phyloP scores from a whole-genome alignment of 768 basidiomycete species.

The Pisolithus orientalis region DNA sequence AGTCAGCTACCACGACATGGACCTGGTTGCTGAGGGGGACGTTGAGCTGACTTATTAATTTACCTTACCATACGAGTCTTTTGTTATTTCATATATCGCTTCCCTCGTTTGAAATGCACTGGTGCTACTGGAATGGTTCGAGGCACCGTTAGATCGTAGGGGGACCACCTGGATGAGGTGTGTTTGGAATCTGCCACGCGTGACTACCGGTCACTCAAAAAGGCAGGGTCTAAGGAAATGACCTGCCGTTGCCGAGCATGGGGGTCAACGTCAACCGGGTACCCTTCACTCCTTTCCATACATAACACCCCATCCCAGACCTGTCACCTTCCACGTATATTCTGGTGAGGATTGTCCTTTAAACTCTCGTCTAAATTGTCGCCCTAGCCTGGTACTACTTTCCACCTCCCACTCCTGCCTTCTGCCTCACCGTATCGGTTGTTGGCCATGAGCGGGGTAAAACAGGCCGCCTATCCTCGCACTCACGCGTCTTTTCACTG shows the following conservation, averaged over 20 bases:
- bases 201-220: constrained; percentile 18
- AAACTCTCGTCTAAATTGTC: constrained; percentile 5
- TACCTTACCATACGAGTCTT: constrained; percentile 19
- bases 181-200: constrained; percentile 7
- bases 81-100: constrained; percentile 15
- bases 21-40: constrained; percentile 81
- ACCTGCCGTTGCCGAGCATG: constrained; percentile 18
- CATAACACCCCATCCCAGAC: constrained; percentile 6
- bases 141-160: neutral
- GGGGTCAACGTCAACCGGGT: constrained; percentile 13
- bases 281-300: constrained; percentile 5
- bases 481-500: constrained; percentile 34
- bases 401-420: constrained; percentile 9
- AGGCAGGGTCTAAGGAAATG: constrained; percentile 1
- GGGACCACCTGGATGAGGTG: neutral
- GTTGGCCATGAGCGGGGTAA: constrained; percentile 23
- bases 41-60: constrained; percentile 46
- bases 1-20: constrained; percentile 95
- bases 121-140: neutral
- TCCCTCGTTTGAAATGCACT: constrained; percentile 24
- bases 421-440: neutral
- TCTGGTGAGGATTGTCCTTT: constrained; percentile 21
- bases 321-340: constrained; percentile 13
- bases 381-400: constrained; percentile 13
- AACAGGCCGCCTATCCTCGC: constrained; percentile 43